Conservation (phyloP, 2,329 filamentous ascomycete genomes). For the Cytospora piceae region DNA sequence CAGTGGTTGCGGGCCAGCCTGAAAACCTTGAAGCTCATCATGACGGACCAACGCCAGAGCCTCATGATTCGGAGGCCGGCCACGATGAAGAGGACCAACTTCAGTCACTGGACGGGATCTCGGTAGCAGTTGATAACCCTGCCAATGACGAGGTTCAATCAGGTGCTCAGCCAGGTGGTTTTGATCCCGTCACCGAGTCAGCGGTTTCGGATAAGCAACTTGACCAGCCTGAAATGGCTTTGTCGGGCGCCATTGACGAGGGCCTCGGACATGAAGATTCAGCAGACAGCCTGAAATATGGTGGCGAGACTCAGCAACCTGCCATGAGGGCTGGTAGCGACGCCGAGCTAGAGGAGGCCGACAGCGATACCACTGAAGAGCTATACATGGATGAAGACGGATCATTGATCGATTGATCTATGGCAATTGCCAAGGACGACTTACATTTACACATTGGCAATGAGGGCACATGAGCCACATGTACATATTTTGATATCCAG, state of each 20-base stretch:
- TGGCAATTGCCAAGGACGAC: no score
- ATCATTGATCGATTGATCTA: constrained; percentile 34
- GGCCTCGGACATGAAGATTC: background rate
- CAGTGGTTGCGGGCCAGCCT: background rate
- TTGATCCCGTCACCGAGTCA: background rate
- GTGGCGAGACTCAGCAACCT: background rate
- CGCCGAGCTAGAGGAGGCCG: constrained; percentile 24
- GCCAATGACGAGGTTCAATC: no score
- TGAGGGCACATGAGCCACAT: background rate
- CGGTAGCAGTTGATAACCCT: background rate
- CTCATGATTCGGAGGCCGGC: constrained; percentile 27
- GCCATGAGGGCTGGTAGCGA: background rate
- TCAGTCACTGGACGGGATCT: background rate
- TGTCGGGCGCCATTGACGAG: background rate
- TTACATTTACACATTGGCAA: background rate
- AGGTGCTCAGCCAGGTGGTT: background rate
- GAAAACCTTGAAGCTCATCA: constrained; percentile 1
- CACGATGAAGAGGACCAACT: constrained; percentile 10
- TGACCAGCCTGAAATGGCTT: background rate
- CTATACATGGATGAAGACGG: constrained; percentile 40
- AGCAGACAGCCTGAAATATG: background rate
- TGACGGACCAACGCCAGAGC: constrained; percentile 7
- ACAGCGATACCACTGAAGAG: constrained; percentile 39
- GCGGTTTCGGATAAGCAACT: background rate
- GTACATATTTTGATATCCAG: background rate